Evolutionary conservation across 495 filamentous ascomycete genomes (phyloP).

Genomic region (Penicillium riverlandense): DNA sequence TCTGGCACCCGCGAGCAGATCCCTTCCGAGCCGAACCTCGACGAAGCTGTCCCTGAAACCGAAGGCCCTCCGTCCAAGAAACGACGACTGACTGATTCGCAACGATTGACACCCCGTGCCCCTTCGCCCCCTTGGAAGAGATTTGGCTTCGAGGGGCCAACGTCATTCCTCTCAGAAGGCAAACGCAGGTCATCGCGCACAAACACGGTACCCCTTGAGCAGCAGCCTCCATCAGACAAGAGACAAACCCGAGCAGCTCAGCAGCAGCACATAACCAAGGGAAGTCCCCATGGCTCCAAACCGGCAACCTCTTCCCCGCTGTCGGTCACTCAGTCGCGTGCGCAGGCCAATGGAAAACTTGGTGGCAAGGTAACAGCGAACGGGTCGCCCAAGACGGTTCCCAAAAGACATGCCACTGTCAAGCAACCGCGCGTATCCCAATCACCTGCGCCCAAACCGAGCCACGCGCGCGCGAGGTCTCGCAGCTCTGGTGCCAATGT

Average conservation of each 20-base stretch:
- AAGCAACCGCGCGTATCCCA: constrained; percentile 22
- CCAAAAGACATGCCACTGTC: constrained; percentile 15
- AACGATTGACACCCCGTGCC: constrained; percentile 42
- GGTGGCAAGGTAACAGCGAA: constrained; percentile 25
- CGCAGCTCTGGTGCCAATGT: constrained; percentile 21
- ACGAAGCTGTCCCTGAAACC: constrained; percentile 28
- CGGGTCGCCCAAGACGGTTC: constrained; percentile 23
- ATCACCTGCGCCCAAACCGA: constrained; percentile 22
- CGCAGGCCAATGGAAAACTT: constrained; percentile 24
- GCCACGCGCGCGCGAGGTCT: constrained; percentile 25
- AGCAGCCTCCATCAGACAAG: constrained; percentile 61
- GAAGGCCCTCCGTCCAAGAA: constrained; percentile 62
- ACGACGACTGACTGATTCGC: constrained; percentile 55
- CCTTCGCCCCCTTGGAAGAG: constrained; percentile 93
- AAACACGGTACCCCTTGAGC: constrained; percentile 63
- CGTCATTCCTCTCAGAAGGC: constrained; percentile 74
- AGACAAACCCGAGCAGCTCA: constrained; percentile 44
- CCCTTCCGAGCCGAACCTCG: constrained; percentile 24
- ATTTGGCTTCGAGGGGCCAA: constrained; percentile 76
- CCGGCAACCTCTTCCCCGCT: constrained; percentile 27
- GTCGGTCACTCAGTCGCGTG: constrained; percentile 24
- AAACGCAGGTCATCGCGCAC: constrained; percentile 80
- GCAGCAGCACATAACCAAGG: constrained; percentile 20
- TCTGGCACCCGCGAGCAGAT: constrained; percentile 20
- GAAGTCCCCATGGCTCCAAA: constrained; percentile 13